phyloP scores from a whole-genome alignment of 1,284 basidiomycete genomes.

The Rhodotorula mucilaginosa region DNA sequence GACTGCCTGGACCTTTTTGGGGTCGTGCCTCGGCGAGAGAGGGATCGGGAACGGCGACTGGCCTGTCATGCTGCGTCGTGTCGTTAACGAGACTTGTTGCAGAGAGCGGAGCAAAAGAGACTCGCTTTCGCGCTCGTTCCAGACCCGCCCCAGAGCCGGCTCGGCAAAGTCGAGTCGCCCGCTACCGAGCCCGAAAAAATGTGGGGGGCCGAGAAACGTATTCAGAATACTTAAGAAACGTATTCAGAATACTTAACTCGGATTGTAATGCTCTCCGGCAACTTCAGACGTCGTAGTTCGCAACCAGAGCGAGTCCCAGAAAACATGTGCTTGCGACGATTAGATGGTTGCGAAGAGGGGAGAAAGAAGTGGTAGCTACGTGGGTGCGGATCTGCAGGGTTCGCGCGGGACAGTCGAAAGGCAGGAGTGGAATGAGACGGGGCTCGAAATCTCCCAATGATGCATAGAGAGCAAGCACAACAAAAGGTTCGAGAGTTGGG shows the following conservation, averaged over 20 bases:
- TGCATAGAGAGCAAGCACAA: neutral
- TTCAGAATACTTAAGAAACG: too few species aligned
- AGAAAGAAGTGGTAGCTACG: neutral
- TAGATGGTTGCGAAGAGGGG: neutral
- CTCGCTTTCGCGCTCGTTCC: neutral
- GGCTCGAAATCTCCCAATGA: too few species aligned
- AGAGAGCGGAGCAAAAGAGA: neutral
- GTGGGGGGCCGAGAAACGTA: too few species aligned
- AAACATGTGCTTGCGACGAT: neutral
- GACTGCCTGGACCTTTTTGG: conserved; percentile 18
- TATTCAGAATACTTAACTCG: too few species aligned
- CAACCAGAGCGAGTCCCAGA: too few species aligned
- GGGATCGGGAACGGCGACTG: conserved; percentile 18
- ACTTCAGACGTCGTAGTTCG: too few species aligned
- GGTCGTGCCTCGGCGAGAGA: conserved; percentile 7
- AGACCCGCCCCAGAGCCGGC: neutral
- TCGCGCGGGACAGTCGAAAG: too few species aligned
- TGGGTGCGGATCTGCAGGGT: too few species aligned
- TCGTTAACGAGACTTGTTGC: neutral
- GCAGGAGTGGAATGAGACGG: too few species aligned
- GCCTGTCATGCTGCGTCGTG: neutral
- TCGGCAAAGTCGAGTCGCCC: neutral
- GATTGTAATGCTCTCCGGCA: too few species aligned
- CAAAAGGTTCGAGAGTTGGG: neutral
- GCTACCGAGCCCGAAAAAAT: too few species aligned